Base-by-base conservation (phyloP, 371 early-diverging fungal genomes). In the Blastocladiella emersonii region DNA sequence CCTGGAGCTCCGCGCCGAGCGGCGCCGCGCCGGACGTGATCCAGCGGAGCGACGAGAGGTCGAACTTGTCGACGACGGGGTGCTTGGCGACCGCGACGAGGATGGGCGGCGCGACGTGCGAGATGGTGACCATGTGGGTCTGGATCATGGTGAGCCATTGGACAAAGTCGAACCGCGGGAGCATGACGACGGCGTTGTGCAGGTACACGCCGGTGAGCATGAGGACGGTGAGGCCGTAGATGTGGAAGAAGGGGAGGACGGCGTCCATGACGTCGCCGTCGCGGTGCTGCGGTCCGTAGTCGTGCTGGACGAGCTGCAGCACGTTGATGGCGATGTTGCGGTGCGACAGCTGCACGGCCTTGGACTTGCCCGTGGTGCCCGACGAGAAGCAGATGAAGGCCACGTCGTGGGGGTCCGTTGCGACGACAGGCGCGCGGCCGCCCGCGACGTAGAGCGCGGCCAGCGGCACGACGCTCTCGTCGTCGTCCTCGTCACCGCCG, bases 291-390 rank as follows among this genome's bases (percentile, higher is more conserved):
- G 73, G 70, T 48, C 66, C 64, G 25, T 48, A n/a, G 62, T 59
- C 48, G 37, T 12, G 48, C 48, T 19, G n/a, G 61, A 56, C 15
- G 74, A 82, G 65, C 67, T 91, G 92, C n/a, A 74, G 65, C 12
- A 85, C 66, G 64, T 90, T 90, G 51, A 86, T 67, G 4, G 83
- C 74, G 17, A 92, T 76, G 67, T 93, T 95, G 62, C 69, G 65
- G 67, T 93, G 92, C 0, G 90, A 86, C 8, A 88, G 79, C 74
- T 83, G 77, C 3, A 91, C 92, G 44, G 91, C 92, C 73, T 93
- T 86, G 66, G 34, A 60, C n/a, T 39, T 27, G 3, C 61, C 63
- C 30, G 27, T 68, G 5, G 73, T 72, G 27, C 73, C 73, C 30
- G 70, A 69, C 17, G 72, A 68, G 53, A 68, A 71, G 25, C 67